These are phyloP conservation scores for Podaxis sp. DNA, from an alignment of 768 basidiomycete species.

Conservation along the genomic window DNA sequence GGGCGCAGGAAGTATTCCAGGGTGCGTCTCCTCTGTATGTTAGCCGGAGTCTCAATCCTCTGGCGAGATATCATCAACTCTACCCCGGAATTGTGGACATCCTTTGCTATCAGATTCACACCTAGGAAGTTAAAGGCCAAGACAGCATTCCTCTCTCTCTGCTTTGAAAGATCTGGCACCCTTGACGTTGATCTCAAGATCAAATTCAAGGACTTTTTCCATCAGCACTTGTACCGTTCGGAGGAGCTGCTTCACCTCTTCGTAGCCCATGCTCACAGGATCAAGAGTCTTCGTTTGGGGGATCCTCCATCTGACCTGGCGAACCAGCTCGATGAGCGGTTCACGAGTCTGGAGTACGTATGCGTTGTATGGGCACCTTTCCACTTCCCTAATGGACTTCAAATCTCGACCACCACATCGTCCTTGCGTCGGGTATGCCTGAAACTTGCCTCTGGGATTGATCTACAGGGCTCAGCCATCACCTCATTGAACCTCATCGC, in stretches of 20 bases:
- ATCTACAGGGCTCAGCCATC: not conserved
- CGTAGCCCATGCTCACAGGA: not conserved
- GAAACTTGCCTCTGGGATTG: not conserved
- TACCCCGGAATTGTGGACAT: not conserved
- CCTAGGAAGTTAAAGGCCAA: not conserved
- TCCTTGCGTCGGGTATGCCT: not conserved
- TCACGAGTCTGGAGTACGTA: not conserved
- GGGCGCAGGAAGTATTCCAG: not conserved
- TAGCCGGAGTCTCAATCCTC: not conserved
- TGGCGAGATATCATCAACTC: not conserved
- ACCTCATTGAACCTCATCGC: not conserved
- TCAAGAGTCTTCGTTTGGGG: not conserved
- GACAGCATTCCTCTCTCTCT: not conserved
- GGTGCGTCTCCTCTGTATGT: not conserved
- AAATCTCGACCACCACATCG: not conserved
- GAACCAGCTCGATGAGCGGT: not conserved
- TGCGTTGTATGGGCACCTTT: not conserved
- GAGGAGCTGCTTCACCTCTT: not conserved
- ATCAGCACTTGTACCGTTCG: not conserved
- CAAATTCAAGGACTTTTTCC: not conserved
- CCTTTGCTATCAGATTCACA: not conserved
- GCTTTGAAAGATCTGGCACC: not conserved
- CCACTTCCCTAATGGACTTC: not conserved
- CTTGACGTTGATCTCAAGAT: not conserved
- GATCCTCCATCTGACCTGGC: not conserved